Base-by-base conservation (phyloP, 305 asterid species). In the Solanum chacoense region DNA sequence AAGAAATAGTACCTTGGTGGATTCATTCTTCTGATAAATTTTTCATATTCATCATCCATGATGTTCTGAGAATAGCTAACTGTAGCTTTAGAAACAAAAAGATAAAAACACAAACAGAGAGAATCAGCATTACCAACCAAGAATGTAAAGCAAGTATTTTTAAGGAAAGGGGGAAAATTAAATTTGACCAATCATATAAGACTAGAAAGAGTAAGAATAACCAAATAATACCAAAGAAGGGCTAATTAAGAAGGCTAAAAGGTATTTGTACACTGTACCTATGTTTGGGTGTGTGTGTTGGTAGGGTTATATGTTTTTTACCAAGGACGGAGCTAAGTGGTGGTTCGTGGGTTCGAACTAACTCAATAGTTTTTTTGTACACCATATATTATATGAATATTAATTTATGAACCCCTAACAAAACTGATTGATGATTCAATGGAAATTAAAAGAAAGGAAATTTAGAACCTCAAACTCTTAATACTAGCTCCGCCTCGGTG, bases 11-110 rank as follows among this genome's bases (percentile, higher is more conserved):
- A 90, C 89, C 90, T 85, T 10, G 92, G 92, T 77, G 92, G 92
- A 80, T 90, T 90, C 92, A 90, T 90, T 90, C 92, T 88, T 88
- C 90, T 85, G 13, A 90, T 88, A 11, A 90, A 63, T 36, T 90
- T 90, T 86, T 78, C 89, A 85, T 90, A 90, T 77, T 90, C 92
- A 86, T 90, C 90, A 85, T 90, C 90, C 92, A 90, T 90, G 29
- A 81, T 81, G 65, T 81, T 90, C 29, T 50, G 89, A 63, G 92
- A 90, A 81, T 83, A 88, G 87, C 89, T 71, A 36, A 90, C 50
- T 38, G 80, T 85, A 50, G 88, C 75, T 63, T 72, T 63, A 4
- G 24, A 73, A 74, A 55, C 63, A 88, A 29, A 65, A 34, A 18
- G 9, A 50, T 50, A 28, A 32, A 2, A 18, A 80, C n/a, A 80